Evolutionary conservation across 768 basidiomycete species (phyloP).

Genomic region (Hygrocybe punicea): DNA sequence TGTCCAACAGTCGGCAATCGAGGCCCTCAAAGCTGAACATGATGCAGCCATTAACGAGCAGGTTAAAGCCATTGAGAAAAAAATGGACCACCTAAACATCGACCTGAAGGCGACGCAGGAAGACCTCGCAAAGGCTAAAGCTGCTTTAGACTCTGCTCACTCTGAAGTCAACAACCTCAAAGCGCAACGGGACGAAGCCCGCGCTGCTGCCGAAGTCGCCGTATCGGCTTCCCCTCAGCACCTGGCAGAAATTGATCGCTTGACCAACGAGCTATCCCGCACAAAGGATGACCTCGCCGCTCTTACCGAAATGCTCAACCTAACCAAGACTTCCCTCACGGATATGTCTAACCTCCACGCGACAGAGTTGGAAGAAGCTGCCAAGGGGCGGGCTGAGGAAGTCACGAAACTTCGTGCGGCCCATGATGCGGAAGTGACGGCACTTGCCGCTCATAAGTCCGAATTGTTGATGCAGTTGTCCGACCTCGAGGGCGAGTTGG

Average conservation of each 20-base stretch:
- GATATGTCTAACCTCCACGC: constrained; percentile 69
- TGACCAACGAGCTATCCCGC: constrained; percentile 56
- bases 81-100: constrained; percentile 55
- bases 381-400: constrained; percentile 66
- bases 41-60: constrained; percentile 56
- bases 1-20: constrained; percentile 58
- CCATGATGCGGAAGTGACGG: constrained; percentile 60
- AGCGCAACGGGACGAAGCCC: constrained; percentile 63
- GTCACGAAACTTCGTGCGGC: constrained; percentile 54
- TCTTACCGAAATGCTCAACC: constrained; percentile 59
- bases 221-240: constrained; percentile 46
- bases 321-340: constrained; percentile 66
- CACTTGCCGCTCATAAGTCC: constrained; percentile 57
- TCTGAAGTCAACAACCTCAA: constrained; percentile 56
- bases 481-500: constrained; percentile 75
- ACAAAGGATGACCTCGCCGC: constrained; percentile 69
- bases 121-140: constrained; percentile 74
- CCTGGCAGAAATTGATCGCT: constrained; percentile 50
- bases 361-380: constrained; percentile 73
- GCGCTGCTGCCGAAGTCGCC: constrained; percentile 37
- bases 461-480: constrained; percentile 60
- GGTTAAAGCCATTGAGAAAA: constrained; percentile 57
- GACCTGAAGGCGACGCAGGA: constrained; percentile 85
- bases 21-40: constrained; percentile 64
- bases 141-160: constrained; percentile 48